phyloP scores from a whole-genome alignment of 805 yeast genomes.

The Metschnikowia reukaufii region DNA sequence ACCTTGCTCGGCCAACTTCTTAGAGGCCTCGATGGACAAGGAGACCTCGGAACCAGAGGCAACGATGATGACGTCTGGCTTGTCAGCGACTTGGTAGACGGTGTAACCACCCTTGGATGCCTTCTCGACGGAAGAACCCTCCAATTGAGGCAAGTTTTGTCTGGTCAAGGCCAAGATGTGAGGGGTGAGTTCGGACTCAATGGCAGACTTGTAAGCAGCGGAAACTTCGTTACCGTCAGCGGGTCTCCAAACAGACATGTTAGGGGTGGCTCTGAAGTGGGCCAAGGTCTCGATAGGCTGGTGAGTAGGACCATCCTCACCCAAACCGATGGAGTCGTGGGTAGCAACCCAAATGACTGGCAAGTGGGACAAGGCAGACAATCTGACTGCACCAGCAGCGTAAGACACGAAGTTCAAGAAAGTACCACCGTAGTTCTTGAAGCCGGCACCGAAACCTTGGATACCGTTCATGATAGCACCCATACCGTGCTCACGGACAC shows the following conservation, averaged over 20 bases:
- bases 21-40: slow-evolving; percentile 78
- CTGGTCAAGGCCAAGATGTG: slow-evolving; percentile 75
- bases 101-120: slow-evolving; percentile 96
- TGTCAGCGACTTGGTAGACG: slow-evolving; percentile 44
- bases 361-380: slow-evolving; percentile 78
- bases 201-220: slow-evolving; percentile 73
- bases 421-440: slow-evolving; percentile 93
- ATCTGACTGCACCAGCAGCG: slow-evolving; percentile 85
- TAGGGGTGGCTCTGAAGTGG: slow-evolving; percentile 82
- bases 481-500: slow-evolving; percentile 99
- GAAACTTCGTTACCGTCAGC: slow-evolving; percentile 89
- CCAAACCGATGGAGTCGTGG: slow-evolving; percentile 86
- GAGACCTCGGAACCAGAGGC: slow-evolving; percentile 95
- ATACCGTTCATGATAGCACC: slow-evolving; percentile 98
- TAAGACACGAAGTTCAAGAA: slow-evolving; percentile 89
- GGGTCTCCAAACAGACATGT: slow-evolving; percentile 86
- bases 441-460: slow-evolving; percentile 83
- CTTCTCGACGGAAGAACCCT: slow-evolving; percentile 87
- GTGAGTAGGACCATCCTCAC: slow-evolving; percentile 94
- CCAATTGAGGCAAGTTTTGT: slow-evolving; percentile 91
- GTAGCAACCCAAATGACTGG: slow-evolving; percentile 88
- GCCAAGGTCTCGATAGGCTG: slow-evolving; percentile 90
- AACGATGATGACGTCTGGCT: slow-evolving; percentile 69
- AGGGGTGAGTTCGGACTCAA: slow-evolving; percentile 65
- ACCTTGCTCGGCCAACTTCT: slow-evolving; percentile 65